phyloP scores from a whole-genome alignment of 352 stramenopile species.

The Globisporangium acanthophoron region DNA sequence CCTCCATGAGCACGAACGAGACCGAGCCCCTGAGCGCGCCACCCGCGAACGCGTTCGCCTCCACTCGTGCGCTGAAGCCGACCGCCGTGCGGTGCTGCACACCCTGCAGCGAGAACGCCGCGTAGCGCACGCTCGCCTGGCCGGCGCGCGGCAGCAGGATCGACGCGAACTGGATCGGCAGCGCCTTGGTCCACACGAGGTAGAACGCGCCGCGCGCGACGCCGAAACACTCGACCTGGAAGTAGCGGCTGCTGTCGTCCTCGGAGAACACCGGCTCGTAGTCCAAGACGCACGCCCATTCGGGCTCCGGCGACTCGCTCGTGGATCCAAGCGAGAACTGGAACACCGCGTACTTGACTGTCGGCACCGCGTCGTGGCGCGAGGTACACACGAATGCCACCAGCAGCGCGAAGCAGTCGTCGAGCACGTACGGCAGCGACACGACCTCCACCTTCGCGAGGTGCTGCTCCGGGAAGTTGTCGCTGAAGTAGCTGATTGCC shows the following conservation, averaged over 20 bases:
- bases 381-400: slow-evolving; percentile 67
- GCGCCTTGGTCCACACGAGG: slow-evolving; percentile 54
- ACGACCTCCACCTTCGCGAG: slow-evolving; percentile 60
- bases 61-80: slow-evolving; percentile 50
- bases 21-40: slow-evolving; percentile 62
- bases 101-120: slow-evolving; percentile 62
- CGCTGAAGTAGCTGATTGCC: slow-evolving; percentile 67
- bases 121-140: slow-evolving; percentile 48
- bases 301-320: slow-evolving; percentile 25
- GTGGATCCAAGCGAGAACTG: slow-evolving; percentile 44
- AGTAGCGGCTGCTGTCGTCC: slow-evolving; percentile 28
- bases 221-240: slow-evolving; percentile 51
- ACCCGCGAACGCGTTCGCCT: slow-evolving; percentile 40
- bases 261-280: slow-evolving; percentile 62
- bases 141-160: slow-evolving; percentile 49
- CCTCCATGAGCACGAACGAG: slow-evolving; percentile 59
- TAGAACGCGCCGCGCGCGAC: slow-evolving; percentile 65
- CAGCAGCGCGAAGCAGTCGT: slow-evolving; percentile 49
- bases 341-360: slow-evolving; percentile 68
- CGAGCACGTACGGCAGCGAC: slow-evolving; percentile 58
- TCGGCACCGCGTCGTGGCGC: slow-evolving; percentile 23
- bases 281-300: slow-evolving; percentile 62
- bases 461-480: slow-evolving; percentile 51
- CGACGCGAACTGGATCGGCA: slow-evolving; percentile 56
- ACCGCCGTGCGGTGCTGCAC: slow-evolving; percentile 37